Evolutionary conservation across 148 eudicot species (phyloP), one percentile per base, ranked within the genome.

Genomic region (Hydrangea macrophylla): DNA sequence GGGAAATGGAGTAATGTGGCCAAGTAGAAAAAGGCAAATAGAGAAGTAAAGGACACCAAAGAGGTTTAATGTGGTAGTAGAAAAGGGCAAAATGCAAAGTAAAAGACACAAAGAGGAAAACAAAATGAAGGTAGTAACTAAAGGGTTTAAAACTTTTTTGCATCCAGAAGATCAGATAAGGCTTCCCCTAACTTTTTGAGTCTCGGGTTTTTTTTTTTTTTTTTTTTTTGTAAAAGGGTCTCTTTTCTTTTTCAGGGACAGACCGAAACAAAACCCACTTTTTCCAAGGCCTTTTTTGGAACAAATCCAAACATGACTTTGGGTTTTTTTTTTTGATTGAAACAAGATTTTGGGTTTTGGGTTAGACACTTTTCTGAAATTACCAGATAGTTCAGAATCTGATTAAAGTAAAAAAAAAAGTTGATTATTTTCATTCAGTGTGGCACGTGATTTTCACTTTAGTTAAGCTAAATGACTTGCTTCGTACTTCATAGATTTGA

Each of bases 111-210:
- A 15, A 48, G 48, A 45, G 55, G 25, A 64, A 36, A 44, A 64
- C 71, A 68, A 68, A 68, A 25, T 56, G 6, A 42, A 68, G 64
- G 63, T 40, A 68, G 62, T 35, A 42, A 31, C 55, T 6, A 39
- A 33, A 60, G 17, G 58, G 11, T 9, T 68, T 56, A 57, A 23
- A 40, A 68, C 64, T 68, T 57, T 69, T 63, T 78, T 69, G 60
- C 61, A 59, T 62, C 54, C 73, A 67, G 72, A 75, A 71, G 66
- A 60, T 75, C 70, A 59, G 35, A 69, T 36, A 12, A 40, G 50
- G 25, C 25, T n/a, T 31, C n/a, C n/a, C n/a, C n/a, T n/a, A n/a
- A n/a, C n/a, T n/a, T 30, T 12, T 22, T 35, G 53, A 48, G 22
- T 15, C 23, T 48, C 6, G 17, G 4, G 35, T 67, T 50, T n/a